These are phyloP conservation scores for Gymnopilus dilepis DNA, from an alignment of 768 basidiomycete genomes.

Conservation along the genomic window DNA sequence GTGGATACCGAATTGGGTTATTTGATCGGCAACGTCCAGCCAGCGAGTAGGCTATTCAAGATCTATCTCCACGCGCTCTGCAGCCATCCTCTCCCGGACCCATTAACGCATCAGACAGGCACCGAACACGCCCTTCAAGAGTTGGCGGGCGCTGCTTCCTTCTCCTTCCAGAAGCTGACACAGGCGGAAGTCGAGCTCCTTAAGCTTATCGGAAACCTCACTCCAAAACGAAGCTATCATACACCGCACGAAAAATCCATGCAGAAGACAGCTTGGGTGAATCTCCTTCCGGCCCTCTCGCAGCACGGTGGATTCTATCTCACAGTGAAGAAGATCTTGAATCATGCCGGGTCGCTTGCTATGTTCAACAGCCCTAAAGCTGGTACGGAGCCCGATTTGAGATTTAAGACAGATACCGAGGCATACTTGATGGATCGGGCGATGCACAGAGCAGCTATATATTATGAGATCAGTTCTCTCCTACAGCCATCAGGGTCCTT, in stretches of 20 bases:
- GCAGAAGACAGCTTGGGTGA: conserved; percentile 44
- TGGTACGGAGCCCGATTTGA: too few species aligned
- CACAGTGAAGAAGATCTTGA: conserved; percentile 34
- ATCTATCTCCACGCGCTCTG: conserved; percentile 52
- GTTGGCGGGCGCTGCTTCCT: conserved; percentile 40
- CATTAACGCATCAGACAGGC: conserved; percentile 49
- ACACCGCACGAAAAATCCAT: conserved; percentile 41
- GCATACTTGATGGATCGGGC: too few species aligned
- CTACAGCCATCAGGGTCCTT: too few species aligned
- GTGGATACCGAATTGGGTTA: conserved; percentile 39
- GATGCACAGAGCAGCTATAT: too few species aligned
- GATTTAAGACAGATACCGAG: too few species aligned
- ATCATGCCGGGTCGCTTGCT: conserved; percentile 23
- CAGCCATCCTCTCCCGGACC: conserved; percentile 46
- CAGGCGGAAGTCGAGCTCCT: conserved; percentile 37
- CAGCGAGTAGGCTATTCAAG: conserved; percentile 37
- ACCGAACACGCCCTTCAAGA: conserved; percentile 47
- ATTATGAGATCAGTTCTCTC: too few species aligned
- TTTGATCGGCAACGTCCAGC: conserved; percentile 34
- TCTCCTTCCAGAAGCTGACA: conserved; percentile 45
- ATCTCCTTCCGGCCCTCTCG: conserved; percentile 24
- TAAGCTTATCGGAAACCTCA: conserved; percentile 37
- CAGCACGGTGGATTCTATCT: conserved; percentile 33
- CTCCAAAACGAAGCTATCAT: conserved; percentile 41
- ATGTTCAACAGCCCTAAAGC: conserved; percentile 5